Evolutionary conservation across 805 yeast species (phyloP), one percentile per base, ranked within the genome.

Genomic region (Scheffersomyces lignosus): DNA sequence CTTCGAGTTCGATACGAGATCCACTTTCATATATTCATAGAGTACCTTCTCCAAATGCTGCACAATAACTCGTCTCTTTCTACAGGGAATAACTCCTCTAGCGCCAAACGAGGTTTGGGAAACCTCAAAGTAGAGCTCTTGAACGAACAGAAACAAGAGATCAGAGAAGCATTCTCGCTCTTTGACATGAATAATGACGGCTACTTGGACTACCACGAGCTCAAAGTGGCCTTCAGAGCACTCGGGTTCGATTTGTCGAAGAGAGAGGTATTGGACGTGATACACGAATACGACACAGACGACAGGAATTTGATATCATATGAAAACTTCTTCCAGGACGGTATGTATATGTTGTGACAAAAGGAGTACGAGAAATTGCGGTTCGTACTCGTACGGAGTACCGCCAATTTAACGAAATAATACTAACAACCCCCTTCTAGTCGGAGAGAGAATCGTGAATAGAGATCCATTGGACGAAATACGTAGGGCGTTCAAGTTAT

Each of bases 101-200:
- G n/a, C n/a, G n/a, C n/a, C 23, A 37, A 58, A 34, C 45, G 57
- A 27, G 53, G 51, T 15, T 42, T 56, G 28, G 63, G 66, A n/a
- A 80, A 67, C 49, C 61, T 77, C 54, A 79, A 77, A 49, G 70
- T 69, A 29, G 95, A 87, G 50, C 70, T 89, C 28, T 66, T 87
- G 41, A 87, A 86, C 38, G 96, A 89, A 51, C 96, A 89, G 57
- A 84, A 83, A 48, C 93, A 86, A 53, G 96, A 91, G 56, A 87
- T 90, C 47, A 73, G 88, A 43, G 97, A 90, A 56, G 97, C 97
- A 18, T 91, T 91, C 56, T 77, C 83, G 33, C 70, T 91, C 22
- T 93, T 93, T 60, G 99, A 93, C 55, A 82, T 87, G 85, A 88
- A 93, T 62, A 80, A 79, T 41, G 98, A 93, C 58, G 95, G 96